Evolutionary conservation across 805 yeast genomes (phyloP).

Genomic region (Candida nitratophila): DNA sequence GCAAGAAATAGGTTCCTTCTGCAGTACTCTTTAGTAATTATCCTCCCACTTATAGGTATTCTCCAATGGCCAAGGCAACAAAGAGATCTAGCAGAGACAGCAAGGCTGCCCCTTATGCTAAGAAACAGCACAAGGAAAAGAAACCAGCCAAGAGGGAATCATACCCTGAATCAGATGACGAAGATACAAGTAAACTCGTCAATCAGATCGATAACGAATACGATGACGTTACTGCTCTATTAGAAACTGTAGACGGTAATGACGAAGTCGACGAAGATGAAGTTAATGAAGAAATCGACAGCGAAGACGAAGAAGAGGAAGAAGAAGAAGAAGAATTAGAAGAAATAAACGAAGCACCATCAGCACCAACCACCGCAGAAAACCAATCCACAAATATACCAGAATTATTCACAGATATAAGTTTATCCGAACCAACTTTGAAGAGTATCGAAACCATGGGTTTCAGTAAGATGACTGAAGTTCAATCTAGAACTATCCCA

Average conservation of each 20-base stretch:
- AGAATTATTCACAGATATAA: conserved; percentile 40
- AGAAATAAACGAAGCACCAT: conserved; percentile 24
- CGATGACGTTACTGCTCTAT: conserved; percentile 48
- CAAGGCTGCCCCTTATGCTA: not conserved
- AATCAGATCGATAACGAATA: conserved; percentile 50
- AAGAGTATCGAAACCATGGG: conserved; percentile 86
- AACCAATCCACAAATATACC: conserved; percentile 8
- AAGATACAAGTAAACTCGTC: conserved; percentile 23
- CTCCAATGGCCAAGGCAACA: not conserved
- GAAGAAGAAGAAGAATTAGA: conserved; percentile 14
- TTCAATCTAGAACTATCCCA: conserved; percentile 93
- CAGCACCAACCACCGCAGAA: conserved; percentile 4
- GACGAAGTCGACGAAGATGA: conserved; percentile 17
- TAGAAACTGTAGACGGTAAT: conserved; percentile 18
- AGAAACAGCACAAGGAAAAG: not conserved
- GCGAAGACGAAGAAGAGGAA: conserved; percentile 14
- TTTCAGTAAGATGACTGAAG: conserved; percentile 85
- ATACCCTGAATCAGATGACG: not conserved
- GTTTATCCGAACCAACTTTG: conserved; percentile 74
- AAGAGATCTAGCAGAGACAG: not conserved
- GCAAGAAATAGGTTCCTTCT: no score
- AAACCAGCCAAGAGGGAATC: not conserved
- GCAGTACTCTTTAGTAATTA: no score
- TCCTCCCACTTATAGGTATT: not conserved
- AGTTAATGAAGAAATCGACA: conserved; percentile 23